Evolutionary conservation across 2,329 filamentous ascomycete genomes (phyloP), one percentile per base, ranked within the genome.

Genomic region (Microdochium bolleyi): DNA sequence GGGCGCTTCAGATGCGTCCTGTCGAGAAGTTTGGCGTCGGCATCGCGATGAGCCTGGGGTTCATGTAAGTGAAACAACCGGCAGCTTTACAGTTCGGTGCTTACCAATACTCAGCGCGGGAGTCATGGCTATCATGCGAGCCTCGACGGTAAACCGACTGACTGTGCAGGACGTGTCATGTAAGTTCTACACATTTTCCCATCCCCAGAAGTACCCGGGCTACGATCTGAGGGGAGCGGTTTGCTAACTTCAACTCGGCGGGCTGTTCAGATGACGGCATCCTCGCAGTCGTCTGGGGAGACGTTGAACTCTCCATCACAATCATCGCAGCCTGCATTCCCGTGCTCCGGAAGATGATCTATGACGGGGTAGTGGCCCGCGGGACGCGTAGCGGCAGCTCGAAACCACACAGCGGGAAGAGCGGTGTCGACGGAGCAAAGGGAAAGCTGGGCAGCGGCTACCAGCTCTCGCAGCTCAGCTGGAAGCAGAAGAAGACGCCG

Each of bases 11-110:
- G 52, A 77, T 80, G 70, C 67, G 70, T 25, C 67, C 61, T 24
- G 65, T 66, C 0, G 76, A 79, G 55, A 80, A 78, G 62, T 63
- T 78, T 49, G 76, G 70, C 2, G 70, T 80, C 4, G 75, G 75
- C 50, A 32, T 72, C 1, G 75, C 76, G 0, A 74, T 79, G 73
- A 78, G 75, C 54, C 61, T 78, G 30, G 75, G 76, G 24, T 71
- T 77, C 64, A 60, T 78, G 69, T 52, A 49, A 52, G 54, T 49
- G 44, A 19, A 41, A 8, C n/a, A 41, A 7, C n/a, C n/a, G n/a
- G n/a, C n/a, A n/a, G n/a, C n/a, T n/a, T n/a, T n/a, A n/a, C 37
- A 41, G 16, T 41, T 7, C 11, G 19, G 11, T 41, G 37, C 13
- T 41, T n/a, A 41, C 10, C n/a, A 13, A 5, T 13, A 24, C 22